Percentiles rank a stretch among this genome's conserved stretches.
Conservation (phyloP, 2,329 filamentous ascomycete species). For the Fusarium sp. region DNA sequence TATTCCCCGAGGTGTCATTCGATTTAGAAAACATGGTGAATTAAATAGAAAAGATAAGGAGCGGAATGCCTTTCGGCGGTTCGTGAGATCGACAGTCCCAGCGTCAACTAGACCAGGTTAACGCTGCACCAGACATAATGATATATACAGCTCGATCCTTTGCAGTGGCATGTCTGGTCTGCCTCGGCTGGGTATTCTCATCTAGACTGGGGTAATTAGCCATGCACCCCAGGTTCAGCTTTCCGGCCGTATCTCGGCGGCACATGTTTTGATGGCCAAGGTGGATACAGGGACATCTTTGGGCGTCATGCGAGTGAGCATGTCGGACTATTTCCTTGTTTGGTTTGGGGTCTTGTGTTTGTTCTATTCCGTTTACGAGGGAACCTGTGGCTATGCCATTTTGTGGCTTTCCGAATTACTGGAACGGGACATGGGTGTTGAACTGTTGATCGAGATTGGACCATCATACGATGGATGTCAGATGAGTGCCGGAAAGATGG, state of each 20-base stretch:
- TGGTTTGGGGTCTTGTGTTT: neutral
- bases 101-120: conserved; percentile 16
- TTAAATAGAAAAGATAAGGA: conserved; percentile 15
- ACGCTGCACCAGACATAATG: conserved; percentile 7
- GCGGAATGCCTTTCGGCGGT: conserved; percentile 34
- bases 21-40: conserved; percentile 29
- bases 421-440: neutral
- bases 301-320: conserved; percentile 3
- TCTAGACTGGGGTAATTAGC: conserved; percentile 23
- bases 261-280: conserved; percentile 23
- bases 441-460: neutral
- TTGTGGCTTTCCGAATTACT: neutral
- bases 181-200: conserved; percentile 9
- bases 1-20: conserved; percentile 28
- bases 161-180: neutral
- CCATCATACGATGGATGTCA: neutral
- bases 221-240: conserved; percentile 37
- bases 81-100: conserved; percentile 22
- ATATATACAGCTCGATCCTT: conserved; percentile 3
- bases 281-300: conserved; percentile 16
- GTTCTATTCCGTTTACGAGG: neutral
- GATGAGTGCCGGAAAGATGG: neutral
- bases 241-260: conserved; percentile 37
- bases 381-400: neutral
- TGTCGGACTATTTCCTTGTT: conserved; percentile 21